These are phyloP conservation scores for Thalassiosira pacifica DNA, from an alignment of 352 stramenopile species.

Conservation along the genomic window DNA sequence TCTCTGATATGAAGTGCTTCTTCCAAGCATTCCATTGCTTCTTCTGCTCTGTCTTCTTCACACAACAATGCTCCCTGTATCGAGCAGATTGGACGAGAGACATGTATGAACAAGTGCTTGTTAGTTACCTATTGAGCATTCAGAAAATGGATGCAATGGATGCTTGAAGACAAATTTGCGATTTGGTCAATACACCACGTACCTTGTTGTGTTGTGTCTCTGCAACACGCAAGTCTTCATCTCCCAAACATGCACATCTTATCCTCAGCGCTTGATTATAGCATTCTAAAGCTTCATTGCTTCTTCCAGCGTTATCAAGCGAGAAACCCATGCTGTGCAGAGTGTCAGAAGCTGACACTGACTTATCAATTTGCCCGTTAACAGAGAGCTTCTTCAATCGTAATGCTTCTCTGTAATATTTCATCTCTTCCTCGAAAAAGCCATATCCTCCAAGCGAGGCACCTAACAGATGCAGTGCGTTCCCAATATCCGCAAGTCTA, in stretches of 20 bases:
- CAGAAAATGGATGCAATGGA: not conserved
- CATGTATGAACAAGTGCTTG: constrained; percentile 10
- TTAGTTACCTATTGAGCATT: not conserved
- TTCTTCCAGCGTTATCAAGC: constrained; percentile 71
- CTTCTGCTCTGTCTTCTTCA: constrained; percentile 64
- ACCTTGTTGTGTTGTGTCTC: constrained; percentile 77
- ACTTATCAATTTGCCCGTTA: constrained; percentile 46
- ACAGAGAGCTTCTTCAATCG: constrained; percentile 57
- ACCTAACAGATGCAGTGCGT: constrained; percentile 70
- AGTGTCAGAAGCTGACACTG: constrained; percentile 64
- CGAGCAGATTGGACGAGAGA: not conserved
- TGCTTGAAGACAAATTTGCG: not conserved
- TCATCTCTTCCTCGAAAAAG: constrained; percentile 72
- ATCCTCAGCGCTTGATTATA: constrained; percentile 70
- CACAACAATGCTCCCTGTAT: constrained; percentile 69
- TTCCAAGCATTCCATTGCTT: constrained; percentile 72
- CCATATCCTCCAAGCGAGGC: constrained; percentile 69
- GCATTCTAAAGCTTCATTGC: constrained; percentile 61
- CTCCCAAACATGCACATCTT: constrained; percentile 58
- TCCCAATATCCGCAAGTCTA: constrained; percentile 62
- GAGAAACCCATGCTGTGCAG: constrained; percentile 73
- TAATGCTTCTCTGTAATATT: constrained; percentile 71
- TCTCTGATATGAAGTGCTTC: constrained; percentile 74
- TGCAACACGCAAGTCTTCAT: constrained; percentile 66
- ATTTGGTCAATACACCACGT: constrained; percentile 10